Evolutionary conservation across 352 stramenopile genomes (phyloP).

Genomic region (Pythium insidiosum): DNA sequence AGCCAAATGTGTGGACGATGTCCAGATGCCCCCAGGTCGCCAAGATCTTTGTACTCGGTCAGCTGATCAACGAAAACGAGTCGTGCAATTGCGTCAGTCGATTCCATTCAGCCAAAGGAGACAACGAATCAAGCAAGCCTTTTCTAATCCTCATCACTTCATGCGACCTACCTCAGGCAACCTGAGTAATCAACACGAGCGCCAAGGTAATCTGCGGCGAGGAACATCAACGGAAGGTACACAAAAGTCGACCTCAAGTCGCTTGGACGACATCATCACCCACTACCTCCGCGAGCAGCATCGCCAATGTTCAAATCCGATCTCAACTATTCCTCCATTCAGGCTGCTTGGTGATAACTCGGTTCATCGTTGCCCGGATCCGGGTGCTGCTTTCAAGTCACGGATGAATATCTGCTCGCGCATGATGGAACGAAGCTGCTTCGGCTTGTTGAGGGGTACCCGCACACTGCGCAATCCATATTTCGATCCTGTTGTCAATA

Average conservation of each 20-base stretch:
- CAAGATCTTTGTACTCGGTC: too few relatives aligned
- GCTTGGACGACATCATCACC: conserved; percentile 78
- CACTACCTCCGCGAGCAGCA: conserved; percentile 86
- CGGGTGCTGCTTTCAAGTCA: conserved; percentile 24
- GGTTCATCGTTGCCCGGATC: conserved; percentile 71
- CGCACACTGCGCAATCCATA: conserved; percentile 44
- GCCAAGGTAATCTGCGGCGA: too few relatives aligned
- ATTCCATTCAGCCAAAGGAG: too few relatives aligned
- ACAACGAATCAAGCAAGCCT: neutral
- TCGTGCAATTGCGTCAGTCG: too few relatives aligned
- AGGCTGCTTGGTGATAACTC: conserved; percentile 51
- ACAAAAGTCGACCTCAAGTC: too few relatives aligned
- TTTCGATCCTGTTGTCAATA: conserved; percentile 57
- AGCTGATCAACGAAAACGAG: too few relatives aligned
- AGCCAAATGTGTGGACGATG: too few relatives aligned
- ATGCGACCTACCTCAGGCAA: too few relatives aligned
- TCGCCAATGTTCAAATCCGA: conserved; percentile 78
- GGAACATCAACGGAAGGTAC: too few relatives aligned
- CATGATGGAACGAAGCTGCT: conserved; percentile 40
- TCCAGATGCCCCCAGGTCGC: too few relatives aligned
- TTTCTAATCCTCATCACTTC: neutral
- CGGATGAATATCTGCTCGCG: conserved; percentile 61
- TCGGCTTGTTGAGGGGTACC: conserved; percentile 31
- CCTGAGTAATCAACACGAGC: too few relatives aligned
- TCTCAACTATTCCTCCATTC: conserved; percentile 83